Evolutionary conservation across 163 green algal species (phyloP), one percentile per base, ranked within the genome.

Genomic region (Scenedesmus sp.): DNA sequence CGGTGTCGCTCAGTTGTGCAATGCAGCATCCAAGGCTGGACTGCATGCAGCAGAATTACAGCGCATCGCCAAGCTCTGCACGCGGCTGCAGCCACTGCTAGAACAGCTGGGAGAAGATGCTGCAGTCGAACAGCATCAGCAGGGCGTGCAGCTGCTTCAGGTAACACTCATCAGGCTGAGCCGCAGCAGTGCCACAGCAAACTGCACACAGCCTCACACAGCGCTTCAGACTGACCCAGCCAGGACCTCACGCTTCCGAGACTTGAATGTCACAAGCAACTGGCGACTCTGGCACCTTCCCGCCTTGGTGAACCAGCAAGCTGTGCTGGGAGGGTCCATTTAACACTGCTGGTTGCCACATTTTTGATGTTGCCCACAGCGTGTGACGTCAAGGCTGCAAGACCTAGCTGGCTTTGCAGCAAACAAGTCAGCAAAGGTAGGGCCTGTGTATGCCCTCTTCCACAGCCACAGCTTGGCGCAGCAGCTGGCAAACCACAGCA

Each of bases 361-460:
- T 70, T 70, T n/a, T 26, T 61, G 12, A 3, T 49, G 33, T 88
- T 81, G 59, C 12, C 18, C 24, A 37, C 85, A 89, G 85, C n/a
- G 2, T 40, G 35, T 89, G 35, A 46, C 85, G 43, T 22, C 35
- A 18, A 65, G 53, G 9, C 53, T 89, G 30, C 61, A 89, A 40
- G 20, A 33, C 43, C 43, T 49, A 3, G 26, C 78, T 43, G 43
- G 7, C 22, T 84, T 84, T 89, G 85, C 65, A 89, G 37, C 0
- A 40, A 20, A 10, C 24, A 65, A 7, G 12, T 89, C 65, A 26
- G 61, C 30, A 42, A 73, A 13, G 1, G 24, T 70, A 6, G 61
- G 85, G 10, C 85, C 65, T 10, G 42, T 89, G 44, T 56, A 89
- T 26, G 6, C n/a, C 40, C 61, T 81, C 56, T 51, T 89, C 83